Percentiles rank a stretch among this genome's conserved stretches.
Evolutionary conservation across 768 basidiomycete species (phyloP).

Genomic region (Agrocybe pediades): DNA sequence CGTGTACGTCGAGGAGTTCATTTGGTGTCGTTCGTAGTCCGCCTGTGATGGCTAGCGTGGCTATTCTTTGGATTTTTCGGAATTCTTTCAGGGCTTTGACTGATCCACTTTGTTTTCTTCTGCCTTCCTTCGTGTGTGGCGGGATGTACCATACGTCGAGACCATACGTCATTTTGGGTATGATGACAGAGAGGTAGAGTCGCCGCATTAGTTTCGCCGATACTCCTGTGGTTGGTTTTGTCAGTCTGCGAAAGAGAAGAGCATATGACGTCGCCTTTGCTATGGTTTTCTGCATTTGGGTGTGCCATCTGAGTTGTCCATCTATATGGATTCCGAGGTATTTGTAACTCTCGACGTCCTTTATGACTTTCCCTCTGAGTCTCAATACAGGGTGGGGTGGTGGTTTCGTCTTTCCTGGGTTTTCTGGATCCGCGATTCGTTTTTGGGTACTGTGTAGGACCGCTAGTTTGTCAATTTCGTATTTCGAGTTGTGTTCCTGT

Average conservation of each 20-base stretch:
- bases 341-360: slow-evolving; percentile 8
- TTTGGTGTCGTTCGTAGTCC: slow-evolving; percentile 4
- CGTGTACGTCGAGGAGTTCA: slow-evolving; percentile 10
- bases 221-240: slow-evolving; percentile 5
- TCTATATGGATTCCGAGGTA: slow-evolving; percentile 13
- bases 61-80: slow-evolving; percentile 3
- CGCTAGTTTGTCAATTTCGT: slow-evolving; percentile 31
- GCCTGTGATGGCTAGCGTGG: slow-evolving; percentile 10
- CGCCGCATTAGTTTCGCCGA: slow-evolving; percentile 4
- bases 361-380: not conserved
- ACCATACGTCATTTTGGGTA: too few species aligned
- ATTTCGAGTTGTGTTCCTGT: slow-evolving; percentile 26
- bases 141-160: slow-evolving; percentile 15
- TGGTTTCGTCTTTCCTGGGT: not conserved
- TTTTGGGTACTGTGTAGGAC: slow-evolving; percentile 15
- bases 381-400: not conserved
- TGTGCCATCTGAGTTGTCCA: slow-evolving; percentile 7
- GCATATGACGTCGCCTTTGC: slow-evolving; percentile 8
- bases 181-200: slow-evolving; percentile 8
- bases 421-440: not conserved
- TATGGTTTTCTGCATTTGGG: slow-evolving; percentile 3
- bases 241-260: not conserved
- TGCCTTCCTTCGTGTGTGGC: not conserved
- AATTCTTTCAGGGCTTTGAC: not conserved
- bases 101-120: not conserved